Conservation (phyloP, 208 protist genomes). For the Leishmania tropica region DNA sequence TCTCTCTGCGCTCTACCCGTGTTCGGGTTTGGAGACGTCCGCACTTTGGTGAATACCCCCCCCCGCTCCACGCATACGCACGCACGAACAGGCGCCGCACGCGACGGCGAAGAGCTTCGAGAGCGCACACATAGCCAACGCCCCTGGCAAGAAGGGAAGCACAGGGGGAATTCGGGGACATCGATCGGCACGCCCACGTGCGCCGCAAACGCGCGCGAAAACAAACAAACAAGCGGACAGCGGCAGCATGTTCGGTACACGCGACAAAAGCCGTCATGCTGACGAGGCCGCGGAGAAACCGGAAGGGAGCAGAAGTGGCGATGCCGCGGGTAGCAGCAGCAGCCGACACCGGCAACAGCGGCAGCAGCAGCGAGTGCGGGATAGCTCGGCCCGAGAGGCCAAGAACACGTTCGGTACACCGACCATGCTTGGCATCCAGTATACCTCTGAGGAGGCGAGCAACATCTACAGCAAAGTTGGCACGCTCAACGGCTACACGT, state of each 20-base stretch:
- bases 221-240: too few relatives aligned
- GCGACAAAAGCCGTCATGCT: slow-evolving; percentile 18
- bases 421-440: slow-evolving; percentile 77
- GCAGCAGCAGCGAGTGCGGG: slow-evolving; percentile 8
- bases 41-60: too few relatives aligned
- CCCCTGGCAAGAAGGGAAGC: not conserved
- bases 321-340: not conserved
- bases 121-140: not conserved
- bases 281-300: slow-evolving; percentile 7
- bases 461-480: slow-evolving; percentile 80
- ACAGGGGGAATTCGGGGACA: not conserved
- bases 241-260: slow-evolving; percentile 20
- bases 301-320: not conserved
- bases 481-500: slow-evolving; percentile 77
- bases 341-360: not conserved
- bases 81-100: not conserved
- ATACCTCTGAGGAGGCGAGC: slow-evolving; percentile 66
- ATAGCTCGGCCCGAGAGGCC: not conserved
- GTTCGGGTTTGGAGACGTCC: not conserved
- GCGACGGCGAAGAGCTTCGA: not conserved
- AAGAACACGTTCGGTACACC: slow-evolving; percentile 42
- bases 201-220: not conserved
- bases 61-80: not conserved
- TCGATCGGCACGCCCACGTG: not conserved
- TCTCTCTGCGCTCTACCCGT: not conserved